phyloP scores from a whole-genome alignment of 2,329 filamentous ascomycete genomes.

The Emydomyces testavorans region DNA sequence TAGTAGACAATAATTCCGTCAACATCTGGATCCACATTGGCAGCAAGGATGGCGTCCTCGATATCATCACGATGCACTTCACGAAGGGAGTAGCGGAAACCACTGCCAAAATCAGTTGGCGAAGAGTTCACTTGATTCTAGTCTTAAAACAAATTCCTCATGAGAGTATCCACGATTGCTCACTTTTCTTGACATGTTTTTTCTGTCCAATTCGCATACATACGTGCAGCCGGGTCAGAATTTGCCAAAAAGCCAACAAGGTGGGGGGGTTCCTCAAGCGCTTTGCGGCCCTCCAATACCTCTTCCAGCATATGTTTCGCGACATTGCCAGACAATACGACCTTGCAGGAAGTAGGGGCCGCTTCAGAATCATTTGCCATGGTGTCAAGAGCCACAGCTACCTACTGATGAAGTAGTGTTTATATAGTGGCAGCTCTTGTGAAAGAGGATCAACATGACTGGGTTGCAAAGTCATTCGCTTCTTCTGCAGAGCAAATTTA shows the following conservation, averaged over 20 bases:
- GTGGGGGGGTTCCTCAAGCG: slow-evolving; percentile 60
- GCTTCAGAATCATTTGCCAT: slow-evolving; percentile 27
- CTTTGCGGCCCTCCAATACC: slow-evolving; percentile 62
- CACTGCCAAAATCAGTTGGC: slow-evolving; percentile 42
- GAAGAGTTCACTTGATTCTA: slow-evolving; percentile 1
- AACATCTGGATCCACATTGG: slow-evolving; percentile 65
- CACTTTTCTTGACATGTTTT: slow-evolving; percentile 96
- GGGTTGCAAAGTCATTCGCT: too few species aligned
- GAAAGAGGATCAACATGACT: too few species aligned
- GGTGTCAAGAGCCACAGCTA: too few species aligned
- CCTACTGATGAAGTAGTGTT: too few species aligned
- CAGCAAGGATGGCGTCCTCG: slow-evolving; percentile 75
- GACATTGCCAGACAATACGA: slow-evolving; percentile 77
- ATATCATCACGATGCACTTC: slow-evolving; percentile 75
- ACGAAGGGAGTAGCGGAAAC: slow-evolving; percentile 78
- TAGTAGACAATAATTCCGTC: slow-evolving; percentile 97
- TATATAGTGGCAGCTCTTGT: too few species aligned
- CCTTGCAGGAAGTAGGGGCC: slow-evolving; percentile 59
- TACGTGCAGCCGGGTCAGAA: slow-evolving; percentile 74
- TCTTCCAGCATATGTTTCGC: slow-evolving; percentile 70
- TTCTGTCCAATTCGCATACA: slow-evolving; percentile 95
- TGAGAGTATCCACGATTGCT: slow-evolving; percentile 31
- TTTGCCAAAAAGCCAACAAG: slow-evolving; percentile 90
- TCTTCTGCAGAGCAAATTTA: too few species aligned
- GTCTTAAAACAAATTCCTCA: slow-evolving; percentile 2